Evolutionary conservation across 495 filamentous ascomycete genomes (phyloP).

Genomic region (Penicillium taxi): DNA sequence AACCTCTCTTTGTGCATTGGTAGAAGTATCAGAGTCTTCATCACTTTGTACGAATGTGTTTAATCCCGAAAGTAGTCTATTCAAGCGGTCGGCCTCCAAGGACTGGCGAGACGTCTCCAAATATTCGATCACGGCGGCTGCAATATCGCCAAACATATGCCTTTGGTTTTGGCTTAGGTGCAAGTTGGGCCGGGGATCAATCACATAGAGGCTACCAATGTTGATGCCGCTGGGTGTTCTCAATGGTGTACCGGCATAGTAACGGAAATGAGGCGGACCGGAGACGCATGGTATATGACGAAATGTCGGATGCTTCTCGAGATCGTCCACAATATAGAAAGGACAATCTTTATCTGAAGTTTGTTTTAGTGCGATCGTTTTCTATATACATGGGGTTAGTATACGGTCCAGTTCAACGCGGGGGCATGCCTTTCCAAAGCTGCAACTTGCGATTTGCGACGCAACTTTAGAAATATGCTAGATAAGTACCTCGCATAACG

Average conservation of each 20-base stretch:
- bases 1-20: background rate
- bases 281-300: constrained; percentile 23
- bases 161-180: constrained; percentile 14
- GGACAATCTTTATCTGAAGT: constrained; percentile 5
- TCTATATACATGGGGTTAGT: constrained; percentile 1
- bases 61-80: constrained; percentile 45
- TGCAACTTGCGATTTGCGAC: too few relatives aligned
- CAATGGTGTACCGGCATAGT: constrained; percentile 22
- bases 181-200: constrained; percentile 18
- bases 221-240: constrained; percentile 13
- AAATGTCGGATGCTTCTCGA: constrained; percentile 22
- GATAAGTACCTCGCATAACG: constrained; percentile 34
- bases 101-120: constrained; percentile 44
- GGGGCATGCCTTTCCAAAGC: too few relatives aligned
- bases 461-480: too few relatives aligned
- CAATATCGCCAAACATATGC: constrained; percentile 30
- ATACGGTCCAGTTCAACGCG: too few relatives aligned
- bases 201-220: constrained; percentile 18
- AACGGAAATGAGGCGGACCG: constrained; percentile 17
- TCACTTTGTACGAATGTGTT: constrained; percentile 47
- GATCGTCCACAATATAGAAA: constrained; percentile 13
- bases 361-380: constrained; percentile 5
- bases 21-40: background rate
- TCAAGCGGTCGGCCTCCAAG: constrained; percentile 38
- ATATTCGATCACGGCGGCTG: constrained; percentile 47